phyloP scores from a whole-genome alignment of 2,329 filamentous ascomycete genomes.

The Dissoconium aciculare region DNA sequence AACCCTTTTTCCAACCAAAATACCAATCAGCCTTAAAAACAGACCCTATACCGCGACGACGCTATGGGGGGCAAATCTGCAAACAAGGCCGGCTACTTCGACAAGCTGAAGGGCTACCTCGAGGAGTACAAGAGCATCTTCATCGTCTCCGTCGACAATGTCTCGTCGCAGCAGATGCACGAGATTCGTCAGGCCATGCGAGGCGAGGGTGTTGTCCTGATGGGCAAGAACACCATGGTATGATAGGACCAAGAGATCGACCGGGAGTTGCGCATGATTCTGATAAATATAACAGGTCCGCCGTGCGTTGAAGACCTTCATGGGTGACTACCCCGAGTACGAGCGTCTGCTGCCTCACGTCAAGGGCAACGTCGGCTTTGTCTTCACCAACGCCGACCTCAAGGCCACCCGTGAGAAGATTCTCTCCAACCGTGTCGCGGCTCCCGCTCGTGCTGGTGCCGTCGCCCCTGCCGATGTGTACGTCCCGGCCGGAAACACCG shows the following conservation, averaged over 20 bases:
- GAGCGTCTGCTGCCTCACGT: constrained; percentile 93
- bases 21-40: constrained; percentile 18
- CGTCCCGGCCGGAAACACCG: constrained; percentile 95
- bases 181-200: constrained; percentile 92
- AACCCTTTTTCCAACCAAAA: constrained; percentile 1
- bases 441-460: constrained; percentile 94
- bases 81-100: constrained; percentile 96
- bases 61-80: constrained; percentile 51
- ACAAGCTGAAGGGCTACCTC: constrained; percentile 96
- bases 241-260: constrained; percentile 15
- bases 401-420: constrained; percentile 90
- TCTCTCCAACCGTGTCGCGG: constrained; percentile 90
- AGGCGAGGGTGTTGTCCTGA: constrained; percentile 84
- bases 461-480: constrained; percentile 86
- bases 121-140: constrained; percentile 96
- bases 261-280: constrained; percentile 4
- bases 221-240: constrained; percentile 99
- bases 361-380: constrained; percentile 96
- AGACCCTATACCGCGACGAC: constrained; percentile 22
- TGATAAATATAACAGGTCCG: constrained; percentile 48
- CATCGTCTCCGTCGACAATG: constrained; percentile 77
- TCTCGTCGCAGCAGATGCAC: constrained; percentile 99
- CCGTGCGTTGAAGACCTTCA: constrained; percentile 91
- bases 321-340: constrained; percentile 84
- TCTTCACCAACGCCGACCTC: constrained; percentile 97